Conservation (phyloP, 2,329 filamentous ascomycete genomes). For the Botrytis aclada region DNA sequence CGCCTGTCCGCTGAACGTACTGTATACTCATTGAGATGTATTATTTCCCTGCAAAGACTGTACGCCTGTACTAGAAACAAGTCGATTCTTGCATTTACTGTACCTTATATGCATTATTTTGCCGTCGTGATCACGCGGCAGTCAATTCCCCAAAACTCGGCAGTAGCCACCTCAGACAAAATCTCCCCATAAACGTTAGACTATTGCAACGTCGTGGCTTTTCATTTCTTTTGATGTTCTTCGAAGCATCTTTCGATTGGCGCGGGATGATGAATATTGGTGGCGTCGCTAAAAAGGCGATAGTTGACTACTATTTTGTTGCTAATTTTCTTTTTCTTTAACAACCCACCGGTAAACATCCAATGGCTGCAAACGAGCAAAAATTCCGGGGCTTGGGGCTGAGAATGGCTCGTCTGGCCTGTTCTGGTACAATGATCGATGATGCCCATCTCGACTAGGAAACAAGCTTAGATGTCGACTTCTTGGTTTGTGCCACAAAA, state of each 20-base stretch:
- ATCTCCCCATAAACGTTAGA: constrained; percentile 10
- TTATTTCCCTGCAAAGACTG: not conserved
- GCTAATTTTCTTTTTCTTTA: not conserved
- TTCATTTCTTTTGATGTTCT: constrained; percentile 2
- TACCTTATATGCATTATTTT: not conserved
- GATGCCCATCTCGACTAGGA: constrained; percentile 5
- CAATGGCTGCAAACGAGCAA: not conserved
- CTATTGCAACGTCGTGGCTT: constrained; percentile 14
- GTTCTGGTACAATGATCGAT: not conserved
- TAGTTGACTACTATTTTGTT: not conserved
- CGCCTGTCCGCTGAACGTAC: not conserved
- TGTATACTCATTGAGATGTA: not conserved
- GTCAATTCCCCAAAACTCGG: constrained; percentile 6
- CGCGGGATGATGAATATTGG: constrained; percentile 13
- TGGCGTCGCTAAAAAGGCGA: constrained; percentile 11
- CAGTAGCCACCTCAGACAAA: constrained; percentile 10
- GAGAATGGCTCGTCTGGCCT: constrained; percentile 18
- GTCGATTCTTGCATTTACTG: not conserved
- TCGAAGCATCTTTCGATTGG: not conserved
- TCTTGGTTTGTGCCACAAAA: constrained; percentile 6
- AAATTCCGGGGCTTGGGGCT: constrained; percentile 17
- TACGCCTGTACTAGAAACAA: not conserved
- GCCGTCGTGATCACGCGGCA: constrained; percentile 12
- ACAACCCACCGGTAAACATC: not conserved
- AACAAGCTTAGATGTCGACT: constrained; percentile 16